phyloP scores from a whole-genome alignment of 768 basidiomycete genomes.

The Boletus patriciae region DNA sequence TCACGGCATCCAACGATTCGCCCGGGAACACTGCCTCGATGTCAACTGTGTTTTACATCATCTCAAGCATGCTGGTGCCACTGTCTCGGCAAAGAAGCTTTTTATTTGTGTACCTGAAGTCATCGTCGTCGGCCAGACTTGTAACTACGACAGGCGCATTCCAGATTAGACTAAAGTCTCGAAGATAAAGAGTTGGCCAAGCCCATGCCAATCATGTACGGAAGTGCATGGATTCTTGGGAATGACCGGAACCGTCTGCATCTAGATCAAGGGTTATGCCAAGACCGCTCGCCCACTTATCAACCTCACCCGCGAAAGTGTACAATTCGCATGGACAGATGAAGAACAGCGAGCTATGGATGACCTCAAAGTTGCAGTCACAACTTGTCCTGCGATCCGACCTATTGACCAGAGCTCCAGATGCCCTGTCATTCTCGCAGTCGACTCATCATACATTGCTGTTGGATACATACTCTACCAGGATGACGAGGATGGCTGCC shows the following conservation, averaged over 20 bases:
- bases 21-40: conserved; percentile 36
- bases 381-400: background rate
- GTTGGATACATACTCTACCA: conserved; percentile 38
- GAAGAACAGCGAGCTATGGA: background rate
- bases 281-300: conserved; percentile 25
- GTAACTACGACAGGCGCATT: conserved; percentile 35
- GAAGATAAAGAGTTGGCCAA: conserved; percentile 36
- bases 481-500: conserved; percentile 7
- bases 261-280: conserved; percentile 34
- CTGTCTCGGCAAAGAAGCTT: conserved; percentile 32
- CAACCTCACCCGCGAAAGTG: conserved; percentile 23
- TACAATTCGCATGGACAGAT: conserved; percentile 19
- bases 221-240: conserved; percentile 33
- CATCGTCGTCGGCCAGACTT: conserved; percentile 39
- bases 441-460: conserved; percentile 34
- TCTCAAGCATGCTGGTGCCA: conserved; percentile 16
- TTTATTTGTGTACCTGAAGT: conserved; percentile 30
- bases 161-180: conserved; percentile 28
- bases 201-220: conserved; percentile 8
- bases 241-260: conserved; percentile 22
- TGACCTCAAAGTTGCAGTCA: conserved; percentile 22
- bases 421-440: conserved; percentile 8
- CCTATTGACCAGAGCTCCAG: conserved; percentile 14
- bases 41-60: conserved; percentile 19
- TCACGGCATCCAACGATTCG: conserved; percentile 6